phyloP scores from a whole-genome alignment of 2,329 filamentous ascomycete species.

The Conoideocrella luteorostrata region DNA sequence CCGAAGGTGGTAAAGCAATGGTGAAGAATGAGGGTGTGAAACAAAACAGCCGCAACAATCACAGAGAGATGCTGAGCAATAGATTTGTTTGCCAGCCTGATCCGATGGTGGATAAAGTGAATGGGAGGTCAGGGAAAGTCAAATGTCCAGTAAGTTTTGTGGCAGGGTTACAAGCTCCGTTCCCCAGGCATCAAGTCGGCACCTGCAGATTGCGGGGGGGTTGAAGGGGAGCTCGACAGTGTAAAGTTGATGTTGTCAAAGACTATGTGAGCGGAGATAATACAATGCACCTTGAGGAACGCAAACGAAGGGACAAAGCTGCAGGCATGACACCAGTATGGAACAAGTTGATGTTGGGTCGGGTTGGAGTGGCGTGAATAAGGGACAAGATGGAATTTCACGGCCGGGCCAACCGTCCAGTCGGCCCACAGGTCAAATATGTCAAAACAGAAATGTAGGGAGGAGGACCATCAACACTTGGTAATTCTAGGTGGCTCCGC shows the following conservation, averaged over 20 bases:
- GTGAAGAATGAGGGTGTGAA: slow-evolving; percentile 19
- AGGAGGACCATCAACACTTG: too few relatives aligned
- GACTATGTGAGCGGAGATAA: not conserved
- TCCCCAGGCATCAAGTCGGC: slow-evolving; percentile 3
- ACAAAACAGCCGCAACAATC: not conserved
- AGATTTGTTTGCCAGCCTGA: not conserved
- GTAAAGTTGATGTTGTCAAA: not conserved
- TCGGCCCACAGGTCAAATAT: not conserved
- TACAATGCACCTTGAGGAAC: too few relatives aligned
- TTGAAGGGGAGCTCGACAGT: not conserved
- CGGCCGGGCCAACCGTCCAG: not conserved
- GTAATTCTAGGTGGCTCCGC: too few relatives aligned
- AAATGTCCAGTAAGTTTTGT: not conserved
- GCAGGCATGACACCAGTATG: too few relatives aligned
- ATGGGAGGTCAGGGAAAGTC: not conserved
- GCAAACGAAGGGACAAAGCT: too few relatives aligned
- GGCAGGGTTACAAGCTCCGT: not conserved
- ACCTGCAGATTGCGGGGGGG: not conserved
- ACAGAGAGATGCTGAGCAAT: not conserved
- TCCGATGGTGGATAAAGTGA: slow-evolving; percentile 12
- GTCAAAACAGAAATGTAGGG: not conserved
- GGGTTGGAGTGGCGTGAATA: not conserved
- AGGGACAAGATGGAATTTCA: not conserved
- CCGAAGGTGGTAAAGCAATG: slow-evolving; percentile 20
- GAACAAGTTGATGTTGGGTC: too few relatives aligned